These are phyloP conservation scores for Barnettozyma pratensis DNA, from an alignment of 805 yeast species.

Conservation along the genomic window DNA sequence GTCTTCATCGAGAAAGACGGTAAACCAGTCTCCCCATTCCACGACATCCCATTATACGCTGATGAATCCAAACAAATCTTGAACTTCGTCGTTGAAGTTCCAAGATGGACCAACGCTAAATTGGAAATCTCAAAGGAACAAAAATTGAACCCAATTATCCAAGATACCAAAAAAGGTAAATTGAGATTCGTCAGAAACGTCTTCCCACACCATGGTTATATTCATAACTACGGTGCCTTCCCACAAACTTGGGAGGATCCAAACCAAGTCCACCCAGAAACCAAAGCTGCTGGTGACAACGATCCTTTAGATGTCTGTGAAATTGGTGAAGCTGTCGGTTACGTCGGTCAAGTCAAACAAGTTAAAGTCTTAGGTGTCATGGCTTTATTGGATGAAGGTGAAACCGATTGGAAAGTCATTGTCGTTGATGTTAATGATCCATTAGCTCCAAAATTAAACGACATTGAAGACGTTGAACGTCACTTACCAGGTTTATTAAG, in stretches of 20 bases:
- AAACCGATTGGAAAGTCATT: constrained; percentile 88
- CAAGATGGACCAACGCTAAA: constrained; percentile 98
- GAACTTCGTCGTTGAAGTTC: constrained; percentile 93
- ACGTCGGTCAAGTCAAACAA: constrained; percentile 72
- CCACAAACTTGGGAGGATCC: constrained; percentile 63
- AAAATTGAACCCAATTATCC: constrained; percentile 86
- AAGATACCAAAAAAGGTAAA: constrained; percentile 96
- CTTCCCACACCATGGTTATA: constrained; percentile 98
- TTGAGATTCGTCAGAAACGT: constrained; percentile 94
- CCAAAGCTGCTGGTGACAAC: constrained; percentile 69
- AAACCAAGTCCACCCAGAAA: constrained; percentile 58
- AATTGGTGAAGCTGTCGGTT: constrained; percentile 62
- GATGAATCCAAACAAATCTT: constrained; percentile 85
- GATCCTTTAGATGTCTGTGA: constrained; percentile 87
- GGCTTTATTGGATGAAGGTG: constrained; percentile 92
- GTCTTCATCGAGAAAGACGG: constrained; percentile 91
- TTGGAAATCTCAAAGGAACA: constrained; percentile 87
- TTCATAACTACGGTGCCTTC: constrained; percentile 97
- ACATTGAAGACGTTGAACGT: constrained; percentile 85
- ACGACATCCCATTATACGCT: constrained; percentile 88
- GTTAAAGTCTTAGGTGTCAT: constrained; percentile 92
- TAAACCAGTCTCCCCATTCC: constrained; percentile 92
- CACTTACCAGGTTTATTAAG: constrained; percentile 90
- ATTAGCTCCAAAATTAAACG: constrained; percentile 79
- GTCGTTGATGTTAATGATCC: constrained; percentile 82